Evolutionary conservation across 2,329 filamentous ascomycete genomes (phyloP).

Genomic region (Cadophora luteo-olivacea): DNA sequence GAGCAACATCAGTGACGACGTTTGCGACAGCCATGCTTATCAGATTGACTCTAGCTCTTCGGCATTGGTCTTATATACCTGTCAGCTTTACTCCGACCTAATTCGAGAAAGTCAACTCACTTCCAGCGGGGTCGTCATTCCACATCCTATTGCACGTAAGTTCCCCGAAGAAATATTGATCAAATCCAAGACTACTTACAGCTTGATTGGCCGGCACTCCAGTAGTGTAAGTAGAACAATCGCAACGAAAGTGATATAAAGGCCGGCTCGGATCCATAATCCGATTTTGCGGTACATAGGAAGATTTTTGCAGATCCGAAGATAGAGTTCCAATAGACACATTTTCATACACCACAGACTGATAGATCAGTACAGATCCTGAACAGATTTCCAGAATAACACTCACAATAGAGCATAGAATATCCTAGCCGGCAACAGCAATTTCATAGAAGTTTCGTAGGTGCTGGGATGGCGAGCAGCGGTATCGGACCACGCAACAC

Average conservation of each 20-base stretch:
- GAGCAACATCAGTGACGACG: slow-evolving; percentile 8
- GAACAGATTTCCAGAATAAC: too few relatives aligned
- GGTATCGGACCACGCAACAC: slow-evolving; percentile 14
- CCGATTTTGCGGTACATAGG: slow-evolving; percentile 13
- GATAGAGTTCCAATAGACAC: slow-evolving; percentile 17
- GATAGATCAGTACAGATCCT: background rate
- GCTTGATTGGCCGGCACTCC: slow-evolving; percentile 12
- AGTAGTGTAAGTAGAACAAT: slow-evolving; percentile 14
- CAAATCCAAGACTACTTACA: too few relatives aligned
- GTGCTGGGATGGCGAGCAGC: background rate
- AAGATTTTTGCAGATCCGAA: slow-evolving; percentile 16
- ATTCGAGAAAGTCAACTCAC: background rate
- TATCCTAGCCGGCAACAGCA: slow-evolving; percentile 15
- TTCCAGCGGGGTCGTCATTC: slow-evolving; percentile 16
- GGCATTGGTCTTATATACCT: background rate
- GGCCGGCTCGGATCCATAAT: slow-evolving; percentile 7
- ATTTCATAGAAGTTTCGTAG: background rate
- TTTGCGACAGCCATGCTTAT: slow-evolving; percentile 14
- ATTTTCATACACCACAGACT: slow-evolving; percentile 19
- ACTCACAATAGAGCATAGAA: slow-evolving; percentile 21
- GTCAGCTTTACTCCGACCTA: background rate
- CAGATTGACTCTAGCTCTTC: slow-evolving; percentile 14
- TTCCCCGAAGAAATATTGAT: too few relatives aligned
- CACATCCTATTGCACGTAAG: slow-evolving; percentile 14
- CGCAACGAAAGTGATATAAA: slow-evolving; percentile 11